Evolutionary conservation across 768 basidiomycete species (phyloP).

Genomic region (Leccinum barrowsii): DNA sequence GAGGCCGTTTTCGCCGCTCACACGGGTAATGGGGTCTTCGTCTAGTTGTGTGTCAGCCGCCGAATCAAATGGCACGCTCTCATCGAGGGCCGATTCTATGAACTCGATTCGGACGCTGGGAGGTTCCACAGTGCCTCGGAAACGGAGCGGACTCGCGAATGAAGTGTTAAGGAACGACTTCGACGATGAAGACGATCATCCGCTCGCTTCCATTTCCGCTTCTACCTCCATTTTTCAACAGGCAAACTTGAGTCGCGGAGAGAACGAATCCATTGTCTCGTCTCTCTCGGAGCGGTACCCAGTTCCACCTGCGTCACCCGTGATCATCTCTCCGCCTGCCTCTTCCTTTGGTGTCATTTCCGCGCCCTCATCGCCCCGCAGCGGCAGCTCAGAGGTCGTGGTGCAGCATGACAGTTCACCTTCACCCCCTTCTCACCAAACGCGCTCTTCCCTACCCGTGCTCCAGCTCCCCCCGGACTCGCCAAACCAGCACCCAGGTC

Average conservation of each 20-base stretch:
- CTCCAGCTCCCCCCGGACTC: conserved; percentile 14
- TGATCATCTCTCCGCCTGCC: conserved; percentile 24
- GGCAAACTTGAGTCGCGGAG: neutral
- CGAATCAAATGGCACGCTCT: conserved; percentile 1
- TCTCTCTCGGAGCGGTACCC: conserved; percentile 33
- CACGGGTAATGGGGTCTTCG: conserved; percentile 19
- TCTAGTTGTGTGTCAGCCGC: conserved; percentile 1
- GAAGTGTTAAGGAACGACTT: conserved; percentile 1
- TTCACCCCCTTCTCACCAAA: conserved; percentile 1
- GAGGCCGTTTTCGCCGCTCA: conserved; percentile 28
- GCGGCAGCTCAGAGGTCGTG: conserved; percentile 14
- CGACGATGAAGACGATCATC: conserved; percentile 1
- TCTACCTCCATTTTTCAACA: neutral
- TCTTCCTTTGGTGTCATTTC: conserved; percentile 26
- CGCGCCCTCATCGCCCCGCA: conserved; percentile 19
- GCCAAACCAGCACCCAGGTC: neutral
- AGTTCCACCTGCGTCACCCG: conserved; percentile 25
- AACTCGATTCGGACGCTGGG: conserved; percentile 8
- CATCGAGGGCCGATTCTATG: conserved; percentile 13
- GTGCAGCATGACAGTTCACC: conserved; percentile 2
- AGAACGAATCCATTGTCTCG: conserved; percentile 12
- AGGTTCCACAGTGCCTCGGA: conserved; percentile 8
- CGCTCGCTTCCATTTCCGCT: neutral
- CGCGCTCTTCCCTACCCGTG: neutral
- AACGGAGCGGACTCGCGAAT: conserved; percentile 19